A percentile compares a stretch with the other conserved stretches of the same genome.
Conservation (phyloP, 495 filamentous ascomycete species). For the Neurospora sp. region DNA sequence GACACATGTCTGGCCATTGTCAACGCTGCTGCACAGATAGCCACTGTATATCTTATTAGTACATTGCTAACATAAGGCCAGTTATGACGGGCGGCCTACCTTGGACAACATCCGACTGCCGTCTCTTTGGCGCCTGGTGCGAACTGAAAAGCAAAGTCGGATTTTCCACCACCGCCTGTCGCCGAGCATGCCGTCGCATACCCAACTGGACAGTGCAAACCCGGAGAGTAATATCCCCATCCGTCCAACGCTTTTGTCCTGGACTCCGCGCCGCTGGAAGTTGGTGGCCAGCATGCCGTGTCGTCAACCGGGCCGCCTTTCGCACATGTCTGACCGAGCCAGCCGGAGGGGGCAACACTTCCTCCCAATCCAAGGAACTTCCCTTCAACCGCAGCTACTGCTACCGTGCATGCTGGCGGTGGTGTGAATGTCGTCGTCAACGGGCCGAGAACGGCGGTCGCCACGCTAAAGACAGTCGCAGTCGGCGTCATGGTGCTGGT, state of each 20-base stretch:
- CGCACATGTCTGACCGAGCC: constrained; percentile 16
- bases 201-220: constrained; percentile 22
- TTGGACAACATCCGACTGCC: constrained; percentile 27
- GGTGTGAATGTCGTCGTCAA: constrained; percentile 27
- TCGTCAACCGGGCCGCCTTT: constrained; percentile 12
- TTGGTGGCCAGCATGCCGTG: constrained; percentile 24
- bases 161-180: constrained; percentile 15
- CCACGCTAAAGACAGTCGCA: constrained; percentile 1
- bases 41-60: constrained; percentile 11
- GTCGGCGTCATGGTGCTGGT: neutral
- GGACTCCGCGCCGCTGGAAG: constrained; percentile 9
- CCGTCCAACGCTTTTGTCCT: constrained; percentile 11
- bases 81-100: constrained; percentile 9
- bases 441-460: constrained; percentile 24
- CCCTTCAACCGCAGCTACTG: constrained; percentile 10
- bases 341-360: constrained; percentile 6
- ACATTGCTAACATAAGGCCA: neutral
- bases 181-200: constrained; percentile 27
- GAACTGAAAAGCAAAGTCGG: constrained; percentile 24
- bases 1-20: constrained; percentile 24
- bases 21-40: constrained; percentile 22
- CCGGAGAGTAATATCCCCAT: constrained; percentile 27
- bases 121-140: constrained; percentile 21
- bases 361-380: constrained; percentile 11
- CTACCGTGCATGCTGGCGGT: constrained; percentile 21